Conservation (phyloP, 2,329 filamentous ascomycete species). For the Diaporthe sp. region DNA sequence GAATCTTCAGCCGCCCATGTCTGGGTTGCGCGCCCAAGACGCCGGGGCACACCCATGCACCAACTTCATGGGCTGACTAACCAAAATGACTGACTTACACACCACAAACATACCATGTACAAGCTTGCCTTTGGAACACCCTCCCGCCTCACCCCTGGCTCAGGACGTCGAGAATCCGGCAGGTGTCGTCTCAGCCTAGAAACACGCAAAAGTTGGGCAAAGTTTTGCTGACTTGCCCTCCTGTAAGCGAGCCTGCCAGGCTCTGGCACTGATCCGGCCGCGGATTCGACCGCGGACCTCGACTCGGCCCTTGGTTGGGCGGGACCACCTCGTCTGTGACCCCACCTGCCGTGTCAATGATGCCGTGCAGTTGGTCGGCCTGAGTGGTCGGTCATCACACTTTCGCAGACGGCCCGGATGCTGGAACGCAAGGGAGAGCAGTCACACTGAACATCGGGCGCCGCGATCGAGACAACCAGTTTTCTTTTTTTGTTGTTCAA, state of each 20-base stretch:
- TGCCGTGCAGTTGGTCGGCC: not conserved
- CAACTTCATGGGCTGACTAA: not conserved
- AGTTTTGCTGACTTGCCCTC: conserved; percentile 20
- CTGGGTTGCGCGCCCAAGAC: not conserved
- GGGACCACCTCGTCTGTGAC: not conserved
- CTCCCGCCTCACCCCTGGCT: not conserved
- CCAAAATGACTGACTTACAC: not conserved
- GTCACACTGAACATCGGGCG: not conserved
- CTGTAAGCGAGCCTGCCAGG: not conserved
- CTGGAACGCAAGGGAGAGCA: not conserved
- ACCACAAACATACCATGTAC: not conserved
- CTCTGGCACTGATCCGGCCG: not conserved
- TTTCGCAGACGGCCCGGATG: not conserved
- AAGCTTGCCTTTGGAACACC: not conserved
- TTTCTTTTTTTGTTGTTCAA: not conserved
- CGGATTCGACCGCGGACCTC: not conserved
- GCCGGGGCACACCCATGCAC: conserved; percentile 21
- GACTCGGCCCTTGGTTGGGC: not conserved
- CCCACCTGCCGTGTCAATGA: not conserved
- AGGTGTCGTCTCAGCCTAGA: conserved; percentile 33
- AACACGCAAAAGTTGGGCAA: conserved; percentile 26
- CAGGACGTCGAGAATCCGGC: conserved; percentile 9
- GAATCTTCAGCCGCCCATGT: conserved; percentile 23
- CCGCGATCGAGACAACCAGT: not conserved
- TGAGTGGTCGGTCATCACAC: not conserved